A percentile compares a stretch with the other conserved stretches of the same genome.
Conservation (phyloP, 2,329 filamentous ascomycete species). For the Fusarium siculi region DNA sequence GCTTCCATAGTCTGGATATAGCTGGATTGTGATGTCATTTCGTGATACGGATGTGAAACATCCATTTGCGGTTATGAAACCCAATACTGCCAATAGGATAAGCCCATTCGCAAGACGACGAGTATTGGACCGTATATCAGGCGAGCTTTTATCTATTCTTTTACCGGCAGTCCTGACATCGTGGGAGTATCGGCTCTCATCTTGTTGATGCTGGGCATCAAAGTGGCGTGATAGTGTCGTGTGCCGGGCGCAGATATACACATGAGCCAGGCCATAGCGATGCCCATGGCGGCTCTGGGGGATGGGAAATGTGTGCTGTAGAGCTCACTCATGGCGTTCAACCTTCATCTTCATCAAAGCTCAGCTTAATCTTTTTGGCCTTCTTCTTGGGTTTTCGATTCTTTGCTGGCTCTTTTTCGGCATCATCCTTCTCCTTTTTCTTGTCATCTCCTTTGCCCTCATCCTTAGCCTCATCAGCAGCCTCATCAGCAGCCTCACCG, state of each 20-base stretch:
- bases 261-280: not conserved
- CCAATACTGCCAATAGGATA: not conserved
- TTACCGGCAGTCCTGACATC: not conserved
- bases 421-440: constrained; percentile 12
- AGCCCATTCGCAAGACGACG: not conserved
- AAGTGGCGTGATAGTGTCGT: constrained; percentile 3
- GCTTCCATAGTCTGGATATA: not conserved
- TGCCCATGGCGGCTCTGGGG: not conserved
- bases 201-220: not conserved
- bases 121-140: not conserved
- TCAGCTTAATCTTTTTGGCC: constrained; percentile 73
- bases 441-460: constrained; percentile 26
- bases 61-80: not conserved
- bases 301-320: not conserved
- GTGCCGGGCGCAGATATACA: not conserved
- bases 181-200: not conserved
- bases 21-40: constrained; percentile 31
- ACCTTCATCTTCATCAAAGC: constrained; percentile 71
- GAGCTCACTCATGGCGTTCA: constrained; percentile 36
- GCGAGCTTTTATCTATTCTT: not conserved
- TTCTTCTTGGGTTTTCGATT: constrained; percentile 60
- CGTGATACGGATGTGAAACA: constrained; percentile 1
- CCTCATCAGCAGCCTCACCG: constrained; percentile 38
- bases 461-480: constrained; percentile 42
- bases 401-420: constrained; percentile 44